These are phyloP conservation scores for Dendryphion nanum DNA, from an alignment of 2,329 filamentous ascomycete genomes.

Conservation along the genomic window DNA sequence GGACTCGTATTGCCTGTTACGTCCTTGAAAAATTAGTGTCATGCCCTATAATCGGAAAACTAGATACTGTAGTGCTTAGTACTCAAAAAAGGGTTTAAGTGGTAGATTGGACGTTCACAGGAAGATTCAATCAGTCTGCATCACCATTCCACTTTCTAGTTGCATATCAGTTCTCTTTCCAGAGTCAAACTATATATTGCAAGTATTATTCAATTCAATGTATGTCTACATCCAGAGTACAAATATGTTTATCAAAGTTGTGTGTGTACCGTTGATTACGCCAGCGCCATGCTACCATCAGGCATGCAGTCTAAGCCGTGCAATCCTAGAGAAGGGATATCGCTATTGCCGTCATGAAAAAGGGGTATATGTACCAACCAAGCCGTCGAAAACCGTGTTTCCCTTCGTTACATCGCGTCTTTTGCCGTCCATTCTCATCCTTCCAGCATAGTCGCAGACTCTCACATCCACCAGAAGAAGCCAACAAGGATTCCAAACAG, in stretches of 20 bases:
- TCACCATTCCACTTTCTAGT: too few relatives aligned
- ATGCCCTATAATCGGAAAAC: too few relatives aligned
- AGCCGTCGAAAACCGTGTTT: conserved; percentile 2
- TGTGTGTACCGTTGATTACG: too few relatives aligned
- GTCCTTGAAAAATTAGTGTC: too few relatives aligned
- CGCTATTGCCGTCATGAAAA: neutral
- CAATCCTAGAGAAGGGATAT: conserved; percentile 1
- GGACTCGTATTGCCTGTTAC: too few relatives aligned
- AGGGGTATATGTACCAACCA: conserved; percentile 14
- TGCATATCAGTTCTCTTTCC: too few relatives aligned
- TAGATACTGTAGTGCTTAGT: too few relatives aligned
- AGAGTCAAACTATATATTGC: too few relatives aligned
- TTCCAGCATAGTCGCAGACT: neutral
- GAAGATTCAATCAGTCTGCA: too few relatives aligned
- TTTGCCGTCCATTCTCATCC: too few relatives aligned
- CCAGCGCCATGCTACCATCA: conserved; percentile 4
- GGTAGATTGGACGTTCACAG: too few relatives aligned
- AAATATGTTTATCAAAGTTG: neutral
- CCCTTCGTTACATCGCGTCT: neutral
- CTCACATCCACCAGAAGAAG: conserved; percentile 25
- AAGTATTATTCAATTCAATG: neutral
- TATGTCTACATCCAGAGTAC: neutral
- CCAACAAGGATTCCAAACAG: conserved; percentile 20
- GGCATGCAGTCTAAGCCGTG: neutral
- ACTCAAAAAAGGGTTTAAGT: too few relatives aligned